Conservation (phyloP, 192 early-diverging fungal genomes). For the Rhizoclosmatium sp. region DNA sequence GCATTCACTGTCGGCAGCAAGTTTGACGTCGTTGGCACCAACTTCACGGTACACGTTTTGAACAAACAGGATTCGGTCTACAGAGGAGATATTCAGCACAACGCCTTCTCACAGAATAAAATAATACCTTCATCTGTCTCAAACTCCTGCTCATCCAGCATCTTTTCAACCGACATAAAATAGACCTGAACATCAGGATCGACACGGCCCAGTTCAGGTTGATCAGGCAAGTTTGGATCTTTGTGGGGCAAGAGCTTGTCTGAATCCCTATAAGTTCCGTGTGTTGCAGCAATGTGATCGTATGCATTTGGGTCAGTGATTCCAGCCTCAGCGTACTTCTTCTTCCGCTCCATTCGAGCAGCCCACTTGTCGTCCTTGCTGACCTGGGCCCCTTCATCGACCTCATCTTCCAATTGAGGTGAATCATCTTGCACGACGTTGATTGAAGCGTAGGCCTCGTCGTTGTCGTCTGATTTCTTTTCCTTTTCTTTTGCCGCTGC, state of each 20-base stretch:
- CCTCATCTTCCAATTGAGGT: not conserved
- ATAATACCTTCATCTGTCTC: constrained; percentile 40
- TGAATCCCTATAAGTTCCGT: constrained; percentile 23
- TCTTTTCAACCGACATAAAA: constrained; percentile 49
- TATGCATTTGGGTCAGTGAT: not conserved
- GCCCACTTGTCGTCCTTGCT: not conserved
- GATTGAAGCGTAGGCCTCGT: constrained; percentile 14
- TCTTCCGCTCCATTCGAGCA: not conserved
- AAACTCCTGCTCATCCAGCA: constrained; percentile 46
- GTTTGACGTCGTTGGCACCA: constrained; percentile 73
- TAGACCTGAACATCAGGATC: constrained; percentile 40
- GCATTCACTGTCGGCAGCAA: constrained; percentile 79
- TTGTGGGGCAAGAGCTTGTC: constrained; percentile 17
- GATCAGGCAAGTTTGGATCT: constrained; percentile 23
- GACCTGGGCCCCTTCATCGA: not conserved
- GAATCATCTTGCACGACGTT: not conserved
- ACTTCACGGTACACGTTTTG: constrained; percentile 80
- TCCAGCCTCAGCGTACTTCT: not conserved
- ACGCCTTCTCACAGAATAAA: not conserved
- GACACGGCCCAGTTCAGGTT: constrained; percentile 23
- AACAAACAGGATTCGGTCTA: constrained; percentile 65
- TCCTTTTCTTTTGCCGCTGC: not conserved
- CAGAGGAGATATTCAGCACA: no score
- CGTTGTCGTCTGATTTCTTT: not conserved
- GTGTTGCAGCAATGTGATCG: constrained; percentile 3